These are phyloP conservation scores for Sordariomycetes sp. DNA, from an alignment of 2,329 filamentous ascomycete genomes.

Conservation along the genomic window DNA sequence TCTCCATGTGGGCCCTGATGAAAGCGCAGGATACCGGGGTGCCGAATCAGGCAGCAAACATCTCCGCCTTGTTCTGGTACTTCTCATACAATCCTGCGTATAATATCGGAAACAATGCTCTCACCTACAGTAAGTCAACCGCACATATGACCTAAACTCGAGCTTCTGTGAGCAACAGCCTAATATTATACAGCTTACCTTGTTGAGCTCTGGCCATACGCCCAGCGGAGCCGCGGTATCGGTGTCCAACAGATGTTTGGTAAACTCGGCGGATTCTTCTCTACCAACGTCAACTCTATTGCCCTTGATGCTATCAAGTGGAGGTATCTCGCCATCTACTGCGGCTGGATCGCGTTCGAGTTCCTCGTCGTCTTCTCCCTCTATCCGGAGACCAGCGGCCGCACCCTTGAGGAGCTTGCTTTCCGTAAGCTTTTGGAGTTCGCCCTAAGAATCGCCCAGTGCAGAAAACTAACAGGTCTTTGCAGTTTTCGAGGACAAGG, in stretches of 20 bases:
- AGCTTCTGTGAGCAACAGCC: no score
- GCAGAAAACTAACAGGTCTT: neutral
- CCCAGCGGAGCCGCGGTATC: constrained; percentile 43
- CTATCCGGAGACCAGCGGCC: constrained; percentile 68
- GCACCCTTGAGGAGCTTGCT: constrained; percentile 11
- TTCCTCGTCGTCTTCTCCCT: constrained; percentile 56
- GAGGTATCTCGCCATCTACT: constrained; percentile 29
- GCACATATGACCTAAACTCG: neutral
- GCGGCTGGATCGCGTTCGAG: constrained; percentile 27
- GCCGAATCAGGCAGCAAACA: constrained; percentile 16
- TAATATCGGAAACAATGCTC: constrained; percentile 53
- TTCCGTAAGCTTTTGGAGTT: constrained; percentile 20
- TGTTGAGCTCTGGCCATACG: constrained; percentile 45
- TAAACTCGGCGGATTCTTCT: constrained; percentile 24
- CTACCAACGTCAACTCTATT: constrained; percentile 29
- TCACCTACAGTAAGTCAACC: constrained; percentile 42
- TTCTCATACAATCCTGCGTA: constrained; percentile 46
- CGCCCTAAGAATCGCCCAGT: neutral
- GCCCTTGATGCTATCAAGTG: constrained; percentile 24
- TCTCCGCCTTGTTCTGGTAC: constrained; percentile 40
- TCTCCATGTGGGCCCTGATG: constrained; percentile 25
- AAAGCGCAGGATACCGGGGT: constrained; percentile 14
- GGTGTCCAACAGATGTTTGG: constrained; percentile 43
- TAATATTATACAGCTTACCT: constrained; percentile 27
- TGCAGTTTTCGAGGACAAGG: constrained; percentile 26